Evolutionary conservation across 1,139 yeast species (phyloP), one percentile per base, ranked within the genome.

Genomic region (Lodderomyces beijingensis): DNA sequence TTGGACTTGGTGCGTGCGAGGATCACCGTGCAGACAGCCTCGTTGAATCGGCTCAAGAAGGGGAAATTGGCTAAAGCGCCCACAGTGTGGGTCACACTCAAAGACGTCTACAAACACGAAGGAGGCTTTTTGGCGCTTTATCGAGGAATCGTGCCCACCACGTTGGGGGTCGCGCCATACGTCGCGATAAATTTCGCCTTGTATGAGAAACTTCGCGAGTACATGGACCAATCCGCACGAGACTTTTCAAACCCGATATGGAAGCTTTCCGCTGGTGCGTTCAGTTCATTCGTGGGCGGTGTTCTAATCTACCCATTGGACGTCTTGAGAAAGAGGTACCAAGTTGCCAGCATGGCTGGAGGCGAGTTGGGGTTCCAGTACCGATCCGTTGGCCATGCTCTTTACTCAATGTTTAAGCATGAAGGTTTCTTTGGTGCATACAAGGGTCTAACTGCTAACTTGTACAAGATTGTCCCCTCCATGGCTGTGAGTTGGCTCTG

Each of bases 401-500:
- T 89, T 22, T 51, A 59, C 4, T 70, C 81, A 4, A 86, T 89
- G 28, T 78, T 82, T 40, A 67, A 62, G 39, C 62, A 68, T 12
- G 97, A 89, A 56, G 97, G 97, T 1, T 56, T 77, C 38, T 60
- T 57, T 31, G 98, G 97, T 2, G 77, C 91, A 25, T 89, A 87
- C 63, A 85, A 82, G 52, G 97, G 97, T 0, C 70, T 89, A 50
- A 73, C 83, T 3, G 95, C 96, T 2, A 89, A 89, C 51, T 66
- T 89, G 52, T 80, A 87, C 61, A 89, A 89, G 55, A 93, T 89
- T 3, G 85, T 87, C 25, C 96, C 96, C 0, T 80, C 93, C 6
- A 89, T 89, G 91, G 97, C 97, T 2, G 88, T 89, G 14, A 84
- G 89, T 41, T 91, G 96, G 96, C 65, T 85, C 38, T 77, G 85